Evolutionary conservation across 2,329 filamentous ascomycete genomes (phyloP), one percentile per base, ranked within the genome.

Genomic region (Macrophomina pseudophaseolina): DNA sequence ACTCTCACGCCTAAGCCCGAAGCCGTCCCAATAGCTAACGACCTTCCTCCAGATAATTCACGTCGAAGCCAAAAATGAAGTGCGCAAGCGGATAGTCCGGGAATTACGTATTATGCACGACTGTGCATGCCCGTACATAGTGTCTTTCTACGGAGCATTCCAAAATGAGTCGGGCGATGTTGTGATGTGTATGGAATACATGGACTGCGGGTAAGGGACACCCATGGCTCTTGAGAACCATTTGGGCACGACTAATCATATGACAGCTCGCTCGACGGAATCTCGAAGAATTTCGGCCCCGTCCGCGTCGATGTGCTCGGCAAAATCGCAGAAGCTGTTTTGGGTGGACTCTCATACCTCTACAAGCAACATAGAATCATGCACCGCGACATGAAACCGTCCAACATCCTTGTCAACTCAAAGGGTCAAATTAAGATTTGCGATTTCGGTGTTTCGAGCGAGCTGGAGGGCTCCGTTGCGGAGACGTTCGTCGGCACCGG

Each of bases 181-280:
- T 67, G 96, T 98, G 73, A 94, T 99, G 90, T 99, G 95, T 80
- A 99, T 99, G 95, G 95, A 99, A 79, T 98, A 99, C 78, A 97
- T 97, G 93, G 95, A 99, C 80, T 93, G 94, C 77, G 95, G 95
- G 95, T 98, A 86, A 80, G 92, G 46, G 44, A 14, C 11, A 16
- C 32, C 38, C 38, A 35, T 40, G 63, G 33, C 18, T 48, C 6
- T 18, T n/a, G 11, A 16, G n/a, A 35, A 18, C 23, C 28, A 23
- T 23, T 32, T 32, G 33, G 14, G 9, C 11, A 42, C 35, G 2
- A 6, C 54, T 66, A 53, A 66, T 30, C 11, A 33, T 28, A 42
- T 28, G 12, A 1, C 77, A 97, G 95, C 62, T 91, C 95, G 33
- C 88, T 99, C 60, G 95, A 99, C 80, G 89, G 91, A 71, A 93